A percentile compares a stretch with the other conserved stretches of the same genome.
These are phyloP conservation scores for Saraca asoca DNA, from an alignment of 331 rosid genomes.

Conservation along the genomic window DNA sequence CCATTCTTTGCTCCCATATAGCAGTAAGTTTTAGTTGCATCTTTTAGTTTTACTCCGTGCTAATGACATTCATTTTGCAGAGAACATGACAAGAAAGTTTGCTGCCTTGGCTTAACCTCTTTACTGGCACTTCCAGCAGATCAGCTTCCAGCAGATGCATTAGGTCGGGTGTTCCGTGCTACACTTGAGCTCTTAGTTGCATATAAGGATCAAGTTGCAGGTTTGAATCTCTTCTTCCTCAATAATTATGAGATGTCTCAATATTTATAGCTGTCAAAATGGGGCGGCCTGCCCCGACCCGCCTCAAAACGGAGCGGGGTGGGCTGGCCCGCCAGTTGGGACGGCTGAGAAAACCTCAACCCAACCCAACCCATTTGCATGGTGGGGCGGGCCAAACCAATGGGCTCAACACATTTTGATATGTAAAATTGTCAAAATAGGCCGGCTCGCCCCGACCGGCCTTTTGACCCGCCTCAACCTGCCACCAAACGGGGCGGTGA, in stretches of 20 bases:
- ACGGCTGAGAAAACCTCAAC: too few species aligned
- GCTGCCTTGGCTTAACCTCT: conserved; percentile 93
- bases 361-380: too few species aligned
- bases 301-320: too few species aligned
- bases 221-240: conserved; percentile 39
- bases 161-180: conserved; percentile 84
- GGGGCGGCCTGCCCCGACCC: too few species aligned
- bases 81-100: conserved; percentile 92
- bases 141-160: conserved; percentile 77
- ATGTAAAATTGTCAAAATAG: too few species aligned
- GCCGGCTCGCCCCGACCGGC: too few species aligned
- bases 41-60: conserved; percentile 1
- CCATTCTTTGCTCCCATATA: conserved; percentile 2
- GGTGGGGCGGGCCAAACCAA: too few species aligned
- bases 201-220: conserved; percentile 93
- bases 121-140: conserved; percentile 73
- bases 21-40: conserved; percentile 12
- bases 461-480: too few species aligned
- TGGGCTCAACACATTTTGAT: too few species aligned
- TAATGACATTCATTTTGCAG: conserved; percentile 46
- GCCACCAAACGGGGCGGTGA: too few species aligned
- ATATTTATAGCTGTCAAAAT: neutral
- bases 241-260: conserved; percentile 1
- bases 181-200: conserved; percentile 87
- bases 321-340: too few species aligned